Conservation (phyloP, 1,284 basidiomycete species). For the Ustilago lituana region DNA sequence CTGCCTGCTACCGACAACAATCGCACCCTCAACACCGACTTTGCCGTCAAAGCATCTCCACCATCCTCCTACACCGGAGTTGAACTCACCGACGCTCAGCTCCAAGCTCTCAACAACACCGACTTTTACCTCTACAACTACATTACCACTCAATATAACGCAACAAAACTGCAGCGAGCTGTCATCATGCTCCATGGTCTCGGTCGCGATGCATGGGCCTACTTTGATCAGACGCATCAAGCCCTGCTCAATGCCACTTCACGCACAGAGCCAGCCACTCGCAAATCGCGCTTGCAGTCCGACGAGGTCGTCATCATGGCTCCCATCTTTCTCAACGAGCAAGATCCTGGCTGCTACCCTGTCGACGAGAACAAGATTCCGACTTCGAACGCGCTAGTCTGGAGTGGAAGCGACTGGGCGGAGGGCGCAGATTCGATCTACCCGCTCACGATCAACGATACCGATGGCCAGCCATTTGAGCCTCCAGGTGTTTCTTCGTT, state of each 20-base stretch:
- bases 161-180: conserved; percentile 35
- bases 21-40: conserved; percentile 40
- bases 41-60: conserved; percentile 32
- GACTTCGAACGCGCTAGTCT: conserved; percentile 40
- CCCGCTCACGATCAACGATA: conserved; percentile 24
- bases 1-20: conserved; percentile 40
- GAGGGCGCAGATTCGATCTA: conserved; percentile 45
- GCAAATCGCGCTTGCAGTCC: conserved; percentile 13
- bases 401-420: conserved; percentile 40
- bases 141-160: conserved; percentile 37
- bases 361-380: conserved; percentile 22
- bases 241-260: conserved; percentile 50
- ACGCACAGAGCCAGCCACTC: conserved; percentile 18
- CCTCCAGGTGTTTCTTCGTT: conserved; percentile 40
- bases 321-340: conserved; percentile 48
- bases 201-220: conserved; percentile 52
- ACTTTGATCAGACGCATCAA: conserved; percentile 42
- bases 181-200: conserved; percentile 53
- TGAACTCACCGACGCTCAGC: conserved; percentile 13
- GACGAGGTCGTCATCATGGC: conserved; percentile 56
- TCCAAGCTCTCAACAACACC: conserved; percentile 17
- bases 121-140: conserved; percentile 48
- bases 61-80: conserved; percentile 4
- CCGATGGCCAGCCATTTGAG: conserved; percentile 10
- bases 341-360: conserved; percentile 43